phyloP scores from a whole-genome alignment of 768 basidiomycete species.

The Polyporus arcularius region DNA sequence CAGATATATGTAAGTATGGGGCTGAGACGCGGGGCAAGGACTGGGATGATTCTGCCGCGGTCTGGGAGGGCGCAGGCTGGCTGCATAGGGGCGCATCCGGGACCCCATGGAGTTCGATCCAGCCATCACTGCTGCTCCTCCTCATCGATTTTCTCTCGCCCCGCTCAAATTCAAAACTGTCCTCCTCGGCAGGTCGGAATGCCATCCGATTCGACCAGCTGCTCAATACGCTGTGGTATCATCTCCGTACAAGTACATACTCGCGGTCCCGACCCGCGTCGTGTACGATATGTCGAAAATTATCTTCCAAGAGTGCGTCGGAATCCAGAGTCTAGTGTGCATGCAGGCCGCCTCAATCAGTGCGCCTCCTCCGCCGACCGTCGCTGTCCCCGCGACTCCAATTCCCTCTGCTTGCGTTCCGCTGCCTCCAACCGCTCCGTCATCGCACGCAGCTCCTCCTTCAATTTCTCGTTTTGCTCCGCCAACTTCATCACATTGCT shows the following conservation, averaged over 20 bases:
- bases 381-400: slow-evolving; percentile 24
- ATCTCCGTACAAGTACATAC: slow-evolving; percentile 13
- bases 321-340: neutral
- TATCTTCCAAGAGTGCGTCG: neutral
- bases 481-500: slow-evolving; percentile 77
- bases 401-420: slow-evolving; percentile 57
- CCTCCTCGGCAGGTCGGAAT: neutral
- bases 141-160: slow-evolving; percentile 2
- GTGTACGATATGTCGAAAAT: neutral
- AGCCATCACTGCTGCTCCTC: neutral
- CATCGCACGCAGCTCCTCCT: slow-evolving; percentile 75
- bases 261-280: neutral
- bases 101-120: neutral
- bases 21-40: neutral
- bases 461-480: slow-evolving; percentile 78
- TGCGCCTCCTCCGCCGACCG: slow-evolving; percentile 2
- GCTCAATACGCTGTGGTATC: slow-evolving; percentile 4
- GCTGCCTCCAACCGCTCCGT: slow-evolving; percentile 72
- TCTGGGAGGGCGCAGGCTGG: slow-evolving; percentile 20
- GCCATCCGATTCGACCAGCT: neutral
- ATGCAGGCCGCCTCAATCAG: neutral
- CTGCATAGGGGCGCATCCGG: neutral
- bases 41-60: slow-evolving; percentile 16
- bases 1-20: slow-evolving; percentile 11
- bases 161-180: neutral